A percentile compares a stretch with the other conserved stretches of the same genome.
These are phyloP conservation scores for Mycena epipterygia DNA, from an alignment of 768 basidiomycete species.

Conservation along the genomic window DNA sequence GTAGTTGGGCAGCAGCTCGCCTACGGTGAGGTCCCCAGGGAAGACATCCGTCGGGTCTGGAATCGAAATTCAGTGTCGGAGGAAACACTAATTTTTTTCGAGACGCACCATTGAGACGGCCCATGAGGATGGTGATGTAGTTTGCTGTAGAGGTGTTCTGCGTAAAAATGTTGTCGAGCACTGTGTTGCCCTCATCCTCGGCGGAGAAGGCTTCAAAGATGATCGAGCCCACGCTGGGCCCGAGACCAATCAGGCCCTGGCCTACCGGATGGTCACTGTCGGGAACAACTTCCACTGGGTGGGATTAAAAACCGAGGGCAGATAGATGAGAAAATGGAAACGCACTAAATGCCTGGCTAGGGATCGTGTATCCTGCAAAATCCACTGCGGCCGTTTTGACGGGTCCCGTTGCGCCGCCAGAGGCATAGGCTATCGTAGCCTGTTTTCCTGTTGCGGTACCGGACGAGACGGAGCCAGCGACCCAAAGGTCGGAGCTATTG, in stretches of 20 bases:
- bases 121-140: constrained; percentile 79
- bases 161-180: constrained; percentile 76
- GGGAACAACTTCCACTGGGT: constrained; percentile 60
- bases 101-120: constrained; percentile 56
- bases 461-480: constrained; percentile 61
- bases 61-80: background rate
- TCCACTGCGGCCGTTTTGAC: constrained; percentile 65
- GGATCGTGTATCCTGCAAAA: constrained; percentile 70
- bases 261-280: constrained; percentile 73
- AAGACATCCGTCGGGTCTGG: constrained; percentile 62
- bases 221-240: constrained; percentile 80
- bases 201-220: constrained; percentile 68
- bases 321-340: constrained; percentile 21
- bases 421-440: constrained; percentile 74
- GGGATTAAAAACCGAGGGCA: background rate
- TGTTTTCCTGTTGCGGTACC: constrained; percentile 69
- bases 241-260: constrained; percentile 81
- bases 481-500: constrained; percentile 83
- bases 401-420: constrained; percentile 75
- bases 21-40: constrained; percentile 78
- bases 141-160: constrained; percentile 67
- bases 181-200: constrained; percentile 63
- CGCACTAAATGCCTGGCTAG: constrained; percentile 78
- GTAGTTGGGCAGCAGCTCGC: constrained; percentile 73
- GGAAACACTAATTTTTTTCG: too few relatives aligned